Conservation (phyloP, 805 yeast genomes). For the Myxozyma udenii region DNA sequence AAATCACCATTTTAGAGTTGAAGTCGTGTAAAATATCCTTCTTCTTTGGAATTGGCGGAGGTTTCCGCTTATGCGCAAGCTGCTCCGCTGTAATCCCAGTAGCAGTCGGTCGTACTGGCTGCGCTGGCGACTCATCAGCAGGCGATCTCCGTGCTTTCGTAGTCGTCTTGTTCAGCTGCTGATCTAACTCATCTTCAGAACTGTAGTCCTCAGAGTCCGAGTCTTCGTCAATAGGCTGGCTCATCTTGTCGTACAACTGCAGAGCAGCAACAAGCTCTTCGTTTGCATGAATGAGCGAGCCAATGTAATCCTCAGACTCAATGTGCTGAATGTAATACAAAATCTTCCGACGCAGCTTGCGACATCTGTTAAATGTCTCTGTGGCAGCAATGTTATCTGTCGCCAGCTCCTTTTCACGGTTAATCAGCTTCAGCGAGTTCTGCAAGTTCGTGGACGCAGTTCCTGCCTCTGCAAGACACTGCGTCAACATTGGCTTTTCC, state of each 20-base stretch:
- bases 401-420: slow-evolving; percentile 50
- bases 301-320: slow-evolving; percentile 80
- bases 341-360: slow-evolving; percentile 70
- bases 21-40: slow-evolving; percentile 26
- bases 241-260: slow-evolving; percentile 60
- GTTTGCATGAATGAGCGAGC: slow-evolving; percentile 83
- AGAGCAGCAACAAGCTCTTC: slow-evolving; percentile 81
- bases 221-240: slow-evolving; percentile 44
- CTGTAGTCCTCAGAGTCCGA: slow-evolving; percentile 46
- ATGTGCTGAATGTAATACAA: slow-evolving; percentile 79
- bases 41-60: slow-evolving; percentile 31
- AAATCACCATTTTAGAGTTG: slow-evolving; percentile 19
- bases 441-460: slow-evolving; percentile 67
- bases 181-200: slow-evolving; percentile 37
- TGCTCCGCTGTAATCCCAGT: slow-evolving; percentile 21
- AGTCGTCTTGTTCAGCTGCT: slow-evolving; percentile 3
- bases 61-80: slow-evolving; percentile 30
- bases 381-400: slow-evolving; percentile 61
- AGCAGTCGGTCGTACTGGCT: slow-evolving; percentile 2
- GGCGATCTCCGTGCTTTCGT: slow-evolving; percentile 3
- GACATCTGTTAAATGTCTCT: slow-evolving; percentile 69
- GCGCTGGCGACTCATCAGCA: neutral
- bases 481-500: slow-evolving; percentile 69
- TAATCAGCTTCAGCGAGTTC: slow-evolving; percentile 52
- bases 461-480: slow-evolving; percentile 69